phyloP scores from a whole-genome alignment of 495 filamentous ascomycete species.

The Xylaria castorea region DNA sequence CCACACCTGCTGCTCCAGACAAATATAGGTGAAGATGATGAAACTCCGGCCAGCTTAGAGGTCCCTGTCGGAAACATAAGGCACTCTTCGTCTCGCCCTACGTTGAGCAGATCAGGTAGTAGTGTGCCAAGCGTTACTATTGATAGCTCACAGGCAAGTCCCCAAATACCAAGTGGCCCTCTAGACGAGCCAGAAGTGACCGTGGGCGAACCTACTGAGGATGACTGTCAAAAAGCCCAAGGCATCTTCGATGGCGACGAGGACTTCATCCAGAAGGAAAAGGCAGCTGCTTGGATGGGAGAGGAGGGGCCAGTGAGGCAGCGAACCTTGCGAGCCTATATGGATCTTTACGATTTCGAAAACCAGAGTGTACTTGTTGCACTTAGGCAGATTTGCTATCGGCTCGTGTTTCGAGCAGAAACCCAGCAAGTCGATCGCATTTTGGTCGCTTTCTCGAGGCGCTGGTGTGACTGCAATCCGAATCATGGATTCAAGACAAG shows the following conservation, averaged over 20 bases:
- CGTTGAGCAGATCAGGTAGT: slow-evolving; percentile 50
- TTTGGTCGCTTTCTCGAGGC: slow-evolving; percentile 80
- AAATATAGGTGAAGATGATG: slow-evolving; percentile 24
- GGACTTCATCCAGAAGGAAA: slow-evolving; percentile 73
- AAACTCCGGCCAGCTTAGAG: slow-evolving; percentile 9
- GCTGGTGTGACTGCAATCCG: slow-evolving; percentile 95
- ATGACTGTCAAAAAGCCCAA: slow-evolving; percentile 75
- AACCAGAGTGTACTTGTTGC: slow-evolving; percentile 81
- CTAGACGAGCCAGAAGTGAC: slow-evolving; percentile 58
- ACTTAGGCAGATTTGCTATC: slow-evolving; percentile 79
- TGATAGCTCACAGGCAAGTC: slow-evolving; percentile 43
- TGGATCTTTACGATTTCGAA: slow-evolving; percentile 88
- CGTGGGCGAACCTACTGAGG: slow-evolving; percentile 61
- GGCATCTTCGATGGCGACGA: slow-evolving; percentile 89
- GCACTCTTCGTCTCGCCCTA: slow-evolving; percentile 32
- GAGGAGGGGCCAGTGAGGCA: slow-evolving; percentile 71
- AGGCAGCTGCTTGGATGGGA: slow-evolving; percentile 89
- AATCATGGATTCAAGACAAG: slow-evolving; percentile 91
- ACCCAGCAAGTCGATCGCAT: slow-evolving; percentile 97
- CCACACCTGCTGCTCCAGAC: slow-evolving; percentile 32
- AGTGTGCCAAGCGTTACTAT: slow-evolving; percentile 58
- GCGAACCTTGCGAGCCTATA: slow-evolving; percentile 80
- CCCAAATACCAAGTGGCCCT: slow-evolving; percentile 42
- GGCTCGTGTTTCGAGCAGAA: slow-evolving; percentile 87
- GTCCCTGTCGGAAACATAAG: slow-evolving; percentile 30